Conservation (phyloP, 805 yeast species). For the Metahyphopichia silvanorum region DNA sequence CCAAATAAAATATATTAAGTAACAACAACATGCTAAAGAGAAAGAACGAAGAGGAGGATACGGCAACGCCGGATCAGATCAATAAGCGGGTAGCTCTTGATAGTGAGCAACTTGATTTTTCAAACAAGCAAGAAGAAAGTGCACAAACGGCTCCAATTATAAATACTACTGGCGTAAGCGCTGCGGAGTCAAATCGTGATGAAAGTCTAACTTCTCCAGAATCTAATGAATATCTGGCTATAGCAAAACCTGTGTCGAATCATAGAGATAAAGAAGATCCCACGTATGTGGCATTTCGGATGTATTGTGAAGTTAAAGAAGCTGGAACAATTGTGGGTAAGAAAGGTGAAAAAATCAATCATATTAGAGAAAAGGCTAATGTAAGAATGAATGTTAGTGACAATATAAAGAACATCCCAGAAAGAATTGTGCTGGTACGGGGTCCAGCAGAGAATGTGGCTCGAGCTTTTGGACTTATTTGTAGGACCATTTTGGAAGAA, state of each 20-base stretch:
- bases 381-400: slow-evolving; percentile 72
- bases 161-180: slow-evolving; percentile 4
- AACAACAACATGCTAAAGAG: slow-evolving; percentile 54
- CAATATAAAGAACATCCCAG: slow-evolving; percentile 67
- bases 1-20: too few species aligned
- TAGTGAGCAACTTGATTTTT: slow-evolving; percentile 49
- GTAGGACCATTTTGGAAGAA: slow-evolving; percentile 63
- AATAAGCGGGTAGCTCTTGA: slow-evolving; percentile 71
- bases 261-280: slow-evolving; percentile 49
- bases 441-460: slow-evolving; percentile 80
- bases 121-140: slow-evolving; percentile 40
- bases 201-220: background rate
- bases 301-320: slow-evolving; percentile 73
- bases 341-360: slow-evolving; percentile 71
- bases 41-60: slow-evolving; percentile 59
- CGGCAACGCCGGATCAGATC: slow-evolving; percentile 43
- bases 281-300: slow-evolving; percentile 63
- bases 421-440: slow-evolving; percentile 67
- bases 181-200: slow-evolving; percentile 1
- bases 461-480: slow-evolving; percentile 73
- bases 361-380: slow-evolving; percentile 58
- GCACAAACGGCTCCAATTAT: slow-evolving; percentile 41
- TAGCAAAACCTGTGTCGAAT: slow-evolving; percentile 33
- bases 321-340: slow-evolving; percentile 76
- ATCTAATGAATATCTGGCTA: background rate